phyloP scores from a whole-genome alignment of 108 stramenopile species.

The Pelagomonas calceolata region DNA sequence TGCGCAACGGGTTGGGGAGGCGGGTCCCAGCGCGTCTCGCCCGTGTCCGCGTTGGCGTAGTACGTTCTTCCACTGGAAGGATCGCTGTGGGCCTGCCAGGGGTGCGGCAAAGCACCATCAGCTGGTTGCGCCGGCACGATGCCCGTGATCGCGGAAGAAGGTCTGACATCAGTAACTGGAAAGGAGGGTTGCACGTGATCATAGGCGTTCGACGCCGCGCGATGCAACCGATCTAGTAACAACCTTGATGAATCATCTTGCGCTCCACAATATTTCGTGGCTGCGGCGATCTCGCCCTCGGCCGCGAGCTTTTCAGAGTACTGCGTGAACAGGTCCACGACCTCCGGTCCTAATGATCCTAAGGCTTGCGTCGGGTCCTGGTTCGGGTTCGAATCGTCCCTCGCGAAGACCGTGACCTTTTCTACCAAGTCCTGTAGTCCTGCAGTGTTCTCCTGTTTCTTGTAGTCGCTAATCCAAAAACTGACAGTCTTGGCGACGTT shows the following conservation, averaged over 20 bases:
- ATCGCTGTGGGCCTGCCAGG: constrained; percentile 66
- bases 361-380: constrained; percentile 32
- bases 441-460: constrained; percentile 40
- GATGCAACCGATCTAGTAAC: constrained; percentile 59
- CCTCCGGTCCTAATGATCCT: constrained; percentile 43
- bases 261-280: constrained; percentile 62
- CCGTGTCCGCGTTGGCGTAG: constrained; percentile 71
- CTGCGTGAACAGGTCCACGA: constrained; percentile 55
- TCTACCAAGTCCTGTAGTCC: constrained; percentile 80
- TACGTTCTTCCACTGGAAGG: constrained; percentile 59
- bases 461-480: constrained; percentile 66
- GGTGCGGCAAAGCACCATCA: constrained; percentile 37
- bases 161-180: constrained; percentile 46
- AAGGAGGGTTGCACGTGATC: constrained; percentile 55
- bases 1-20: constrained; percentile 28
- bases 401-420: constrained; percentile 70
- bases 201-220: constrained; percentile 51
- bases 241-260: constrained; percentile 46
- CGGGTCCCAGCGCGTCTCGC: constrained; percentile 69
- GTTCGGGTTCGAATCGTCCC: constrained; percentile 32
- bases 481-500: constrained; percentile 65
- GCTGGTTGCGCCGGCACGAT: constrained; percentile 2
- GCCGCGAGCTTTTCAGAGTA: constrained; percentile 77
- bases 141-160: constrained; percentile 4
- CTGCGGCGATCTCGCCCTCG: constrained; percentile 72